Conservation (phyloP, 805 yeast species). For the Myxozyma sirexii region DNA sequence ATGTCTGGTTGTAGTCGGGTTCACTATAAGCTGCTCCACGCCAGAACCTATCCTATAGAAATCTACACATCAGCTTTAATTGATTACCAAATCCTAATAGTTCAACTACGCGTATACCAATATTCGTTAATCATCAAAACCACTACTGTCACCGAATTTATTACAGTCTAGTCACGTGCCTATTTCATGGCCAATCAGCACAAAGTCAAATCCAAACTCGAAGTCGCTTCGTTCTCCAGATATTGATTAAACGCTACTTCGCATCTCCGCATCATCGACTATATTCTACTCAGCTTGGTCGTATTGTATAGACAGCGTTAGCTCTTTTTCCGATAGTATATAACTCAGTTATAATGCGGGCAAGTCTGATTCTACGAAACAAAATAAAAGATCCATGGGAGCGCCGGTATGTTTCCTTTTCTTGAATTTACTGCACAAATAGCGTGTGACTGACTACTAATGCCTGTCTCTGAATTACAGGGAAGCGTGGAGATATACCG, state of each 20-base stretch:
- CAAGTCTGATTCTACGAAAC: constrained; percentile 17
- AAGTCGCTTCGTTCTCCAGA: not conserved
- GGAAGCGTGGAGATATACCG: constrained; percentile 91
- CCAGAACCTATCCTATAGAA: too few species aligned
- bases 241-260: not conserved
- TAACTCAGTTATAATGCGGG: constrained; percentile 14
- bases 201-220: not conserved
- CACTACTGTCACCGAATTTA: not conserved
- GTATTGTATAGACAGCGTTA: too few species aligned
- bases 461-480: constrained; percentile 44
- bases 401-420: constrained; percentile 44
- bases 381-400: constrained; percentile 54
- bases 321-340: too few species aligned
- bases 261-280: too few species aligned
- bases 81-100: too few species aligned
- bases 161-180: not conserved
- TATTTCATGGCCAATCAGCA: not conserved
- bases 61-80: too few species aligned
- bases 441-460: not conserved
- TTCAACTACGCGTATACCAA: too few species aligned
- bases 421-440: not conserved
- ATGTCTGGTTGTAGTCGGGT: too few species aligned
- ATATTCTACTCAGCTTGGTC: too few species aligned
- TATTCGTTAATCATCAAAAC: too few species aligned
- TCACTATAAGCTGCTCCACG: too few species aligned